Evolutionary conservation across 2,329 filamentous ascomycete species (phyloP).

Genomic region (Alternaria sp.): DNA sequence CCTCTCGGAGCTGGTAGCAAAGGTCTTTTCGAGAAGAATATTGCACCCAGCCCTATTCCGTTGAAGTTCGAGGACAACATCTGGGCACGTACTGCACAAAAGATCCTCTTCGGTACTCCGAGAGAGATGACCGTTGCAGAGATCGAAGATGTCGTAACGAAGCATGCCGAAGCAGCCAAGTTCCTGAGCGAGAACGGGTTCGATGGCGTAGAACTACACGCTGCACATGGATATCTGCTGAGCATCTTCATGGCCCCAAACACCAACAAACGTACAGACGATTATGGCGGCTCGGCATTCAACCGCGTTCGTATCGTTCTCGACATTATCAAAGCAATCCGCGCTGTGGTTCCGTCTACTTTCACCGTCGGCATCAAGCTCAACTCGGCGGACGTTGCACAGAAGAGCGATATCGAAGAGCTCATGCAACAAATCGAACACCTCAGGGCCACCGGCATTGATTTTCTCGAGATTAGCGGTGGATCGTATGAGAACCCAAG

Average conservation of each 20-base stretch:
- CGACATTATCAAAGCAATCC: conserved; percentile 55
- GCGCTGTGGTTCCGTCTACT: conserved; percentile 51
- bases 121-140: conserved; percentile 61
- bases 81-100: conserved; percentile 56
- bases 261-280: conserved; percentile 57
- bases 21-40: conserved; percentile 42
- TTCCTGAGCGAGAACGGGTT: conserved; percentile 61
- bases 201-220: conserved; percentile 63
- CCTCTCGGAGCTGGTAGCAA: conserved; percentile 53
- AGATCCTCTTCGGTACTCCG: conserved; percentile 54
- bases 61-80: conserved; percentile 37
- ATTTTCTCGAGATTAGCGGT: conserved; percentile 74
- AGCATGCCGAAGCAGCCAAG: conserved; percentile 65
- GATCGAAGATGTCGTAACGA: conserved; percentile 63
- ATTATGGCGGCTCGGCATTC: conserved; percentile 57
- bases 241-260: conserved; percentile 1
- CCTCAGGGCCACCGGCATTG: conserved; percentile 61
- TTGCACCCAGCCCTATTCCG: conserved; percentile 56
- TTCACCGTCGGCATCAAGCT: conserved; percentile 61
- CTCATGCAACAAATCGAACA: conserved; percentile 66
- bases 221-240: conserved; percentile 60
- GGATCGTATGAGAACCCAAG: conserved; percentile 53
- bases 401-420: conserved; percentile 54
- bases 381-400: conserved; percentile 59
- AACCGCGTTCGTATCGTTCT: conserved; percentile 58